Base-by-base conservation (phyloP, 306 rosid species). In the Sechiopsis laciniata region DNA sequence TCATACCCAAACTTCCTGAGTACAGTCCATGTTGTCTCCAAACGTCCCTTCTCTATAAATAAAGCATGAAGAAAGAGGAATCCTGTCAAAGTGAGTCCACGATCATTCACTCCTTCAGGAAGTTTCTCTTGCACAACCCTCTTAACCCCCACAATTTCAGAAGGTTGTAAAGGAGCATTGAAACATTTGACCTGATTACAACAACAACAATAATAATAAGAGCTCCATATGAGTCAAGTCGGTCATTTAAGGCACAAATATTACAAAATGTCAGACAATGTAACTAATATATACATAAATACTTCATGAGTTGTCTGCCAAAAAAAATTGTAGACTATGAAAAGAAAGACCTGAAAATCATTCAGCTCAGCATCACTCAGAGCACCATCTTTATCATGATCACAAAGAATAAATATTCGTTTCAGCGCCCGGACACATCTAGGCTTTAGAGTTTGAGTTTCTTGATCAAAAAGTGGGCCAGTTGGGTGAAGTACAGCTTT, bases 401-500 rank as follows among this genome's bases (percentile, higher is more conserved):
- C 98, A 79, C 98, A 94, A 4, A 87, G 88, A 78, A 94, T 94
- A 87, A 94, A 94, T 72, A 94, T 94, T 48, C 97, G 84, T 84
- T 95, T 95, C 87, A 95, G 83, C 22, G 99, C 96, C 54, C 96
- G 88, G 66, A 95, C 91, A 55, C 99, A 95, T 76, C 96, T 83
- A 76, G 96, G 97, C 87, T 89, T 95, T 74, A 95, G 84, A 75
- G 95, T 91, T 75, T 91, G 99, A 59, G 97, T 81, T 83, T 95
- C 99, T 80, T 91, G 97, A 80, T 95, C 99, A 62, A 95, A 95
- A 76, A 95, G 85, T 68, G 99, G 97, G 67, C 91, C 95, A 0
- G 99, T 95, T 65, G 97, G 97, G 79, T 95, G 99, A 82, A 95
- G 99, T 55, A 95, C 99, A 14, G 97, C 99, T 79, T 95, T 95